Evolutionary conservation across 371 early-diverging fungal genomes (phyloP).

Genomic region (Paraphysoderma sedebokerense): DNA sequence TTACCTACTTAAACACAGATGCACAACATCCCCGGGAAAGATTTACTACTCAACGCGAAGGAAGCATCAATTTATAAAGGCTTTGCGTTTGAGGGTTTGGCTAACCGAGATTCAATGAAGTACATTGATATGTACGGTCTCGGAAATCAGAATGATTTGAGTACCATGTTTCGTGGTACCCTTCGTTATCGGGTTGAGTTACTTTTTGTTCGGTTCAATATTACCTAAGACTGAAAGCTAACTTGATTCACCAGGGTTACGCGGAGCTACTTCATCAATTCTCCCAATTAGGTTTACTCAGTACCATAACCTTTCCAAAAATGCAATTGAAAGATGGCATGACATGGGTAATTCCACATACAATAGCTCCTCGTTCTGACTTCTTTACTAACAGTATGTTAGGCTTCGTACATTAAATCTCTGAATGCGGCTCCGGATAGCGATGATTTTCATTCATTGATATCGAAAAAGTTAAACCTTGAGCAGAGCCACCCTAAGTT

Average conservation of each 20-base stretch:
- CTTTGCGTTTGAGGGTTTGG: conserved; percentile 62
- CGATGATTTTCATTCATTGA: no score
- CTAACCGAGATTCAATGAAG: conserved; percentile 72
- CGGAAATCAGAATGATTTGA: conserved; percentile 66
- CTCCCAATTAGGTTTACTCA: conserved; percentile 19
- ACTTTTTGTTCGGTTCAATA: not conserved
- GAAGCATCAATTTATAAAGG: conserved; percentile 20
- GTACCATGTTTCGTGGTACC: conserved; percentile 65
- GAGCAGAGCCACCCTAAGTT: no score
- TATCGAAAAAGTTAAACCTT: no score
- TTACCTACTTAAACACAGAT: conserved; percentile 6
- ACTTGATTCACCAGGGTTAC: conserved; percentile 16
- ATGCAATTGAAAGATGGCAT: no score
- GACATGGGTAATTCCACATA: no score
- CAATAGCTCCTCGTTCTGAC: no score
- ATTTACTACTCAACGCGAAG: conserved; percentile 15
- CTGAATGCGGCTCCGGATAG: no score
- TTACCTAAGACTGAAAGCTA: not conserved
- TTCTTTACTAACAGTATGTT: no score
- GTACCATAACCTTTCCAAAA: conserved; percentile 4
- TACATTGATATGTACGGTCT: conserved; percentile 52
- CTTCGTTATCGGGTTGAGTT: conserved; percentile 20
- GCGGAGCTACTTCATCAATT: conserved; percentile 24
- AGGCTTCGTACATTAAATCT: no score
- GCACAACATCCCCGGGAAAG: conserved; percentile 13